Conservation (phyloP, 106 monocot genomes). For the Vanilla planifolia region DNA sequence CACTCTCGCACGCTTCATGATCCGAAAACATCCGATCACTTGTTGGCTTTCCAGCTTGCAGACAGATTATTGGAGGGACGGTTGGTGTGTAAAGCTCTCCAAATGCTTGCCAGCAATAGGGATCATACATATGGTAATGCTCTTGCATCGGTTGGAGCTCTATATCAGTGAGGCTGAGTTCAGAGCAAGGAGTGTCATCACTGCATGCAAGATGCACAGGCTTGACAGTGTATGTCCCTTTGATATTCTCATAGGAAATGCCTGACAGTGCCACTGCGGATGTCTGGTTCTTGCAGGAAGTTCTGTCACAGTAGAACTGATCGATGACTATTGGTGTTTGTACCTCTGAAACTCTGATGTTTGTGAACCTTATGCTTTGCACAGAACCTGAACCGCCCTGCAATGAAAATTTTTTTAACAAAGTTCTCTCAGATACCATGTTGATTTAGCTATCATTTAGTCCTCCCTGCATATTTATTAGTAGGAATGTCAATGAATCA, state of each 20-base stretch:
- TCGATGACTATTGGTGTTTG: constrained; percentile 84
- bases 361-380: constrained; percentile 60
- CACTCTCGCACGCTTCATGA: constrained; percentile 49
- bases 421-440: background rate
- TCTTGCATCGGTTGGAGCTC: constrained; percentile 57
- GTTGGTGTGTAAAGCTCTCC: constrained; percentile 58
- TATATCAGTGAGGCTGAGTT: constrained; percentile 51
- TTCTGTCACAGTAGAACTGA: constrained; percentile 85
- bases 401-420: background rate
- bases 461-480: too few species aligned
- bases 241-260: constrained; percentile 68
- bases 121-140: constrained; percentile 57
- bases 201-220: constrained; percentile 93
- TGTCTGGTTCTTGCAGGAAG: constrained; percentile 73
- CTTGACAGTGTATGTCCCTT: constrained; percentile 76
- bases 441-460: background rate
- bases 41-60: constrained; percentile 71
- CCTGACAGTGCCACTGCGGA: constrained; percentile 64
- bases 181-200: constrained; percentile 67
- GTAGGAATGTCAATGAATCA: too few species aligned
- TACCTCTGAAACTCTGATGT: constrained; percentile 74
- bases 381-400: constrained; percentile 90
- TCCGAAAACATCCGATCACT: constrained; percentile 52
- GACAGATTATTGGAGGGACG: constrained; percentile 56
- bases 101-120: constrained; percentile 82